phyloP scores from a whole-genome alignment of 129 eudicot species.

The Escallonia herrerae region DNA sequence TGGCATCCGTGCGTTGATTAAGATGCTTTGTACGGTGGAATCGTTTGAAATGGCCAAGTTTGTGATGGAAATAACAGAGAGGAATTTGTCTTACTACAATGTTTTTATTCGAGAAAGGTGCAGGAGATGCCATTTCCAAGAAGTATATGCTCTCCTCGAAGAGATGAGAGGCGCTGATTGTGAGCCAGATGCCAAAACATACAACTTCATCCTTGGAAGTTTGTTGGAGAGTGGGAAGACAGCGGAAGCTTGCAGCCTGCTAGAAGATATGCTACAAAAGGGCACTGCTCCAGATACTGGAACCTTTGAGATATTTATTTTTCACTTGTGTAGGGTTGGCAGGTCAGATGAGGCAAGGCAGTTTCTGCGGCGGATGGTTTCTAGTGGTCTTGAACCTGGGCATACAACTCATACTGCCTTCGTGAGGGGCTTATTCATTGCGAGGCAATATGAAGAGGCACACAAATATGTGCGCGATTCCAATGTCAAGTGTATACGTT shows the following conservation, averaged over 20 bases:
- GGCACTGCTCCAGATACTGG: constrained; percentile 37
- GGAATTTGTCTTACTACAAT: constrained; percentile 29
- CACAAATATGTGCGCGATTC: constrained; percentile 34
- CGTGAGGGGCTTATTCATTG: constrained; percentile 40
- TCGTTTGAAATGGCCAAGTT: constrained; percentile 54
- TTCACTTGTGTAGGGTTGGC: constrained; percentile 37
- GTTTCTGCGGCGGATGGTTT: constrained; percentile 30
- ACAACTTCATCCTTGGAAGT: constrained; percentile 56
- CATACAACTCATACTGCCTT: constrained; percentile 46
- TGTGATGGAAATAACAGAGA: constrained; percentile 60
- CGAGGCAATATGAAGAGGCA: constrained; percentile 47
- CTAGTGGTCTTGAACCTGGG: constrained; percentile 40
- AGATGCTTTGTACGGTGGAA: constrained; percentile 50
- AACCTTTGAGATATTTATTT: constrained; percentile 55
- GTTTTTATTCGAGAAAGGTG: constrained; percentile 52
- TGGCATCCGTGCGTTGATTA: constrained; percentile 49
- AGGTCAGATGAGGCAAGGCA: constrained; percentile 34
- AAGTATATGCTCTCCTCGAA: constrained; percentile 35
- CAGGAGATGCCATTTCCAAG: constrained; percentile 30
- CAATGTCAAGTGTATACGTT: constrained; percentile 21
- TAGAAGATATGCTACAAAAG: constrained; percentile 39
- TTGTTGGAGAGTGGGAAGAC: constrained; percentile 47
- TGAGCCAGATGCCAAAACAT: constrained; percentile 37
- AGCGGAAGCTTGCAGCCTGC: constrained; percentile 31
- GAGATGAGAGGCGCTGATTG: constrained; percentile 50